Percentiles rank a stretch among this genome's conserved stretches.
phyloP scores from a whole-genome alignment of 305 asterid species.

The Solanum hybrid region DNA sequence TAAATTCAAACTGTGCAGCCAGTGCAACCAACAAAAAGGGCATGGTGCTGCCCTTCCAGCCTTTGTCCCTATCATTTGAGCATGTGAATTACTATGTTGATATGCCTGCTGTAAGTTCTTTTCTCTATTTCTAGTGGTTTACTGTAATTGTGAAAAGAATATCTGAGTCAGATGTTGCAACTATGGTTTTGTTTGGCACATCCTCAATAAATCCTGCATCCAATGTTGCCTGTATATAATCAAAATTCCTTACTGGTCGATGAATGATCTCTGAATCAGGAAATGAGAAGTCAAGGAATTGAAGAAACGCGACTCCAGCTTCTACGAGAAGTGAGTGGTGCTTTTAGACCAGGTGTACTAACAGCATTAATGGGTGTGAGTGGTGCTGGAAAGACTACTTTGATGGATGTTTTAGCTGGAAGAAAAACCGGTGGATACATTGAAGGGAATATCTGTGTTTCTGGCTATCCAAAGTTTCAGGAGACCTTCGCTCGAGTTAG shows the following conservation, averaged over 20 bases:
- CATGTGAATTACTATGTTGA: constrained; percentile 44
- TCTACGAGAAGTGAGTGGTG: constrained; percentile 35
- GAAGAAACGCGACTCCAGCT: constrained; percentile 28
- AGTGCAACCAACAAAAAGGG: constrained; percentile 22
- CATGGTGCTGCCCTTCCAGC: constrained; percentile 48
- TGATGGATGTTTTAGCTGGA: constrained; percentile 50
- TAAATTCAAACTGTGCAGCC: constrained; percentile 1
- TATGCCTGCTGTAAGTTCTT: constrained; percentile 41
- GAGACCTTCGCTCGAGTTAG: constrained; percentile 36
- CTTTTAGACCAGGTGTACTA: constrained; percentile 35
- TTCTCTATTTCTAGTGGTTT: neutral
- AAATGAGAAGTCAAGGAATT: constrained; percentile 34
- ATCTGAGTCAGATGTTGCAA: neutral
- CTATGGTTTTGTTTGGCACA: neutral
- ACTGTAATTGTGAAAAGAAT: neutral
- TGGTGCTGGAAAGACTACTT: constrained; percentile 47
- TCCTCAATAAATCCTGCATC: neutral
- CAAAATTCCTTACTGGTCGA: neutral
- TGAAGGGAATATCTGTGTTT: constrained; percentile 35
- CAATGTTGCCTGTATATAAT: neutral
- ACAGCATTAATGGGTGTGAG: constrained; percentile 45
- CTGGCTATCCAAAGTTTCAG: constrained; percentile 33
- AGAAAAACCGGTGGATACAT: constrained; percentile 39
- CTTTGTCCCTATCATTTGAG: constrained; percentile 35
- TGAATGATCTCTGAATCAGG: constrained; percentile 14